Evolutionary conservation across 2,329 filamentous ascomycete species (phyloP), one percentile per base, ranked within the genome.

Genomic region (Diaporthe sp.): DNA sequence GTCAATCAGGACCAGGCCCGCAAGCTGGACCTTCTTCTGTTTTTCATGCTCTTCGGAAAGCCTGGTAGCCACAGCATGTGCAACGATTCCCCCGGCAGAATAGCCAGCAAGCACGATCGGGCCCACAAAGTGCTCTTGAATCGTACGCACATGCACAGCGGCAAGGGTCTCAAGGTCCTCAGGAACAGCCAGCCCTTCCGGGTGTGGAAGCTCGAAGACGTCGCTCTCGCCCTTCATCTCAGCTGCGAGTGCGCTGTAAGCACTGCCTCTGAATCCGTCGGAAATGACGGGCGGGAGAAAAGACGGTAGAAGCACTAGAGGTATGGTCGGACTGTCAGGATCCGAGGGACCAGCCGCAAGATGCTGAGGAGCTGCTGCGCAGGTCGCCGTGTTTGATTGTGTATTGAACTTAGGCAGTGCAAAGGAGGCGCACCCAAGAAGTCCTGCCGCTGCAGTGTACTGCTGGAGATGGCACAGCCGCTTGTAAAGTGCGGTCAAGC

Each of bases 131-230:
- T 22, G 15, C 33, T 28, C 15, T 4, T 8, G 47, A 1, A 68
- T 68, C 1, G 64, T 68, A 42, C 15, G 19, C 2, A 13, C 45
- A 38, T 68, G 64, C 22, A 68, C n/a, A 12, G 64, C 64, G 30
- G 64, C 64, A 10, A 68, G 47, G 0, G 47, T 40, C 47, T 68
- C 64, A 3, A 68, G 33, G 47, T 40, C 33, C 15, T 68, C 47
- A 3, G 64, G 64, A 15, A 68, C n/a, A 13, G 64, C 64, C 8
- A 68, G n/a, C 33, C 47, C 64, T 15, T 54, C 33, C 3, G 64
- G 64, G 4, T 68, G 64, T 6, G 64, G 64, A 2, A 68, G 64
- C 64, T 68, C 64, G 33, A 54, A 68, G 0, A 68, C n/a, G 3
- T 54, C 64, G n/a, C 33, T 68, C 33, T 68, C 47, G 1, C 33